phyloP scores from a whole-genome alignment of 495 filamentous ascomycete genomes.

The Aspergillus sclerotioniger region DNA sequence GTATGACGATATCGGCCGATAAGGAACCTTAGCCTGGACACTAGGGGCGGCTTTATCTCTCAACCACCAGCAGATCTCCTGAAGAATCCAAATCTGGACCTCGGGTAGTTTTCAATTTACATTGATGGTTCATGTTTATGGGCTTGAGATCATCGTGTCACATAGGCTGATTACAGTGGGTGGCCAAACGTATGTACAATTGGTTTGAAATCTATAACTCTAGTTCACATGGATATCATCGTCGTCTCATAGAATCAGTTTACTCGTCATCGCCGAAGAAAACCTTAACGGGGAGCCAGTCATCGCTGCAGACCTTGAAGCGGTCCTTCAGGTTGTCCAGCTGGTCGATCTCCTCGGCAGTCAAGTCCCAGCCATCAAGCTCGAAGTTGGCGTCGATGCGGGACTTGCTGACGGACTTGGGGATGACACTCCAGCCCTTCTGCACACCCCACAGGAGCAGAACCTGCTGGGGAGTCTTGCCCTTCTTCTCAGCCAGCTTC shows the following conservation, averaged over 20 bases:
- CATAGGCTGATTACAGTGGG: too few relatives aligned
- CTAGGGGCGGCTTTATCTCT: too few relatives aligned
- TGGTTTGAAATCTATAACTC: conserved; percentile 13
- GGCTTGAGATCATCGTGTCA: too few relatives aligned
- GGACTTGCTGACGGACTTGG: conserved; percentile 62
- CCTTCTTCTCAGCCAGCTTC: conserved; percentile 62
- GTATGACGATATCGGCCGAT: too few relatives aligned
- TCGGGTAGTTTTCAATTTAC: too few relatives aligned
- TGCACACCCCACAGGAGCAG: conserved; percentile 67
- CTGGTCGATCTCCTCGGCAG: conserved; percentile 60
- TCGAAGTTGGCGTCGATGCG: conserved; percentile 65
- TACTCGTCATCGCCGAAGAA: conserved; percentile 88
- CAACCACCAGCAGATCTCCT: too few relatives aligned
- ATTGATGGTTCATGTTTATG: too few relatives aligned
- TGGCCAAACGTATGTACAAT: neutral
- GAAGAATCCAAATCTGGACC: too few relatives aligned
- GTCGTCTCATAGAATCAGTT: conserved; percentile 11
- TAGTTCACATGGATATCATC: conserved; percentile 17
- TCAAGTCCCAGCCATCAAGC: conserved; percentile 65
- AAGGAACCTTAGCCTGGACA: too few relatives aligned
- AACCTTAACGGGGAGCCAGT: conserved; percentile 72
- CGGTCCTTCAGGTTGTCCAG: conserved; percentile 63
- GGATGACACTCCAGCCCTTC: conserved; percentile 72
- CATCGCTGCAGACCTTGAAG: conserved; percentile 72
- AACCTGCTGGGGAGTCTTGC: conserved; percentile 65